Evolutionary conservation across 768 basidiomycete genomes (phyloP).

Genomic region (Tephrocybe sp.): DNA sequence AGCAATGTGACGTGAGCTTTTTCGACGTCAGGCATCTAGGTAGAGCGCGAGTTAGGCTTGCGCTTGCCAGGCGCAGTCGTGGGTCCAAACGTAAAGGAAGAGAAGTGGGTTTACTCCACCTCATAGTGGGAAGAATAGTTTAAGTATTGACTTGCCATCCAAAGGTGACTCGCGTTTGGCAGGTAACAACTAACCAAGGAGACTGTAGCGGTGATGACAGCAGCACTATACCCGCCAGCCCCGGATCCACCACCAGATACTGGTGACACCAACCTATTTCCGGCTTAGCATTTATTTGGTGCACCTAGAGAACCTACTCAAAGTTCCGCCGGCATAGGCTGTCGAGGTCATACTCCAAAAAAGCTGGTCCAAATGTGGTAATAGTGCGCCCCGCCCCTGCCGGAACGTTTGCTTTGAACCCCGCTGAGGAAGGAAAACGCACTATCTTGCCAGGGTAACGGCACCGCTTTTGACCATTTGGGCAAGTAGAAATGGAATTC

Average conservation of each 20-base stretch:
- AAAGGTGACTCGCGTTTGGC: conserved; percentile 8
- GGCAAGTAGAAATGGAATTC: not conserved
- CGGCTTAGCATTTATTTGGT: not conserved
- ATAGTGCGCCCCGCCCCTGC: conserved; percentile 2
- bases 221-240: conserved; percentile 6
- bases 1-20: conserved; percentile 8
- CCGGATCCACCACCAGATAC: conserved; percentile 4
- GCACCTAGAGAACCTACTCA: not conserved
- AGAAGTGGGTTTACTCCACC: not conserved
- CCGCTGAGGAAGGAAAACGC: conserved; percentile 2
- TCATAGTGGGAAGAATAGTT: not conserved
- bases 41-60: not conserved
- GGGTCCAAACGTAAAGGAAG: not conserved
- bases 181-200: not conserved
- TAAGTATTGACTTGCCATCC: conserved; percentile 11
- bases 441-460: not conserved
- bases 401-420: conserved; percentile 4
- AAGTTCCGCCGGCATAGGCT: not conserved
- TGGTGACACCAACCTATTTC: not conserved
- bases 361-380: not conserved
- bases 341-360: not conserved
- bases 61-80: conserved; percentile 4
- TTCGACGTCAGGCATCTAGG: conserved; percentile 20
- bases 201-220: conserved; percentile 4
- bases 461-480: not conserved